These are phyloP conservation scores for Cenococcum geophilum DNA, from an alignment of 495 filamentous ascomycete species.

Conservation along the genomic window DNA sequence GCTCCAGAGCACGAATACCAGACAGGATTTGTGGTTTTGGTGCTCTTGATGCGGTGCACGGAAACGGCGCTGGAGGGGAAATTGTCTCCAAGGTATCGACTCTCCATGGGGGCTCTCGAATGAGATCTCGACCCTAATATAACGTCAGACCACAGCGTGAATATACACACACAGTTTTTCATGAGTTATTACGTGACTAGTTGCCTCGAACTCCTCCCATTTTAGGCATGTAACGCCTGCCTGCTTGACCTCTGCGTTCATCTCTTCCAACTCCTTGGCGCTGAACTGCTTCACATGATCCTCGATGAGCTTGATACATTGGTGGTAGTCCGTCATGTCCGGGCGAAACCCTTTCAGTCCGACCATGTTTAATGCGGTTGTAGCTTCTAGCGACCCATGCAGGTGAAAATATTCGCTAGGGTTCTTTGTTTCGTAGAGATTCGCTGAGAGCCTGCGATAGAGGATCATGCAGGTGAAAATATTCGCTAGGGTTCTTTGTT, in stretches of 20 bases:
- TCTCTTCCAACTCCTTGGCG: slow-evolving; percentile 54
- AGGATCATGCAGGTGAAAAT: slow-evolving; percentile 70
- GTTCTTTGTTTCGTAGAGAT: slow-evolving; percentile 64
- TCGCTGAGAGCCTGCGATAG: slow-evolving; percentile 69
- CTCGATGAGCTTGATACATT: slow-evolving; percentile 63
- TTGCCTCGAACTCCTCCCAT: slow-evolving; percentile 57
- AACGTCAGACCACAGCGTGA: not conserved
- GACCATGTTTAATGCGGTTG: slow-evolving; percentile 63
- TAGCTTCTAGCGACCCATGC: slow-evolving; percentile 69
- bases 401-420: slow-evolving; percentile 66
- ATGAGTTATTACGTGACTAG: slow-evolving; percentile 44
- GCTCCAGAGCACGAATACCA: slow-evolving; percentile 24
- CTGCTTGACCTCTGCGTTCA: slow-evolving; percentile 57
- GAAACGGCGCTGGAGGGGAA: slow-evolving; percentile 52
- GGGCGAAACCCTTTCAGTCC: slow-evolving; percentile 58
- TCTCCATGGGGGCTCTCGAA: slow-evolving; percentile 50
- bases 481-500: slow-evolving; percentile 58
- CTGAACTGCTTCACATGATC: slow-evolving; percentile 57
- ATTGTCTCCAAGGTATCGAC: slow-evolving; percentile 44
- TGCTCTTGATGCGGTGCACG: slow-evolving; percentile 12
- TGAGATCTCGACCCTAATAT: slow-evolving; percentile 45
- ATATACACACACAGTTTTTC: not conserved
- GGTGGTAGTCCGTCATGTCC: slow-evolving; percentile 58
- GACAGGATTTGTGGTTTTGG: slow-evolving; percentile 26
- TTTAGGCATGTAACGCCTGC: slow-evolving; percentile 63